Percentiles rank a stretch among this genome's conserved stretches.
phyloP scores from a whole-genome alignment of 345 rosid species.

The Alliaria petiolata region DNA sequence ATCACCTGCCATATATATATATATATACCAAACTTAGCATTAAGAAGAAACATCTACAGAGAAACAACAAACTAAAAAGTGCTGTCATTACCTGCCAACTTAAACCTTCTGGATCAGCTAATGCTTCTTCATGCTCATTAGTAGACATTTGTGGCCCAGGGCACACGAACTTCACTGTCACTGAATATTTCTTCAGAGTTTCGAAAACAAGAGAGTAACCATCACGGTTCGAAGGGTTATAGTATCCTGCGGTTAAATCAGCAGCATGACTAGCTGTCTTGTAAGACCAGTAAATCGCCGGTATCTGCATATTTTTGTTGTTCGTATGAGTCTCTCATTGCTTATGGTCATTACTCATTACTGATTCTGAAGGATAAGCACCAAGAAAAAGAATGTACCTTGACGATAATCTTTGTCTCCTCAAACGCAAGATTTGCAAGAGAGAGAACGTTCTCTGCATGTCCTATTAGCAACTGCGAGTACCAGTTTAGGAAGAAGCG shows the following conservation, averaged over 20 bases:
- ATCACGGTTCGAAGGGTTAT: slow-evolving; percentile 81
- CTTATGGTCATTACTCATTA: background rate
- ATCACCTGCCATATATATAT: slow-evolving; percentile 45
- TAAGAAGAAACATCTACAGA: background rate
- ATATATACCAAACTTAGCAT: slow-evolving; percentile 9
- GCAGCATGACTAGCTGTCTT: slow-evolving; percentile 88
- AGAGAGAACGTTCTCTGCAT: slow-evolving; percentile 80
- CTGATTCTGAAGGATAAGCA: background rate
- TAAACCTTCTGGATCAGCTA: slow-evolving; percentile 81
- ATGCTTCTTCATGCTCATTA: slow-evolving; percentile 53
- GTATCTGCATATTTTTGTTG: slow-evolving; percentile 50
- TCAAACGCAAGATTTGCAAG: slow-evolving; percentile 83
- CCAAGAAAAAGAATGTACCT: slow-evolving; percentile 40
- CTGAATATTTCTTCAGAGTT: slow-evolving; percentile 66
- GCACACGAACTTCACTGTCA: slow-evolving; percentile 63
- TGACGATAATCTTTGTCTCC: slow-evolving; percentile 64
- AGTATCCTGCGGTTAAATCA: slow-evolving; percentile 87
- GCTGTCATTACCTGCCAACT: slow-evolving; percentile 85
- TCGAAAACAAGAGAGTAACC: slow-evolving; percentile 77
- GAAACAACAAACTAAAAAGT: background rate
- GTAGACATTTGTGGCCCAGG: slow-evolving; percentile 50
- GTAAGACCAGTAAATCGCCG: slow-evolving; percentile 91
- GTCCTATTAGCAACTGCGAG: slow-evolving; percentile 60
- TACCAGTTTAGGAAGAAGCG: slow-evolving; percentile 95
- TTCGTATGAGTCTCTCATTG: background rate